Percentiles rank a stretch among this genome's conserved stretches.
phyloP scores from a whole-genome alignment of 2,329 filamentous ascomycete genomes.

The Colletotrichum lindemuthianum region DNA sequence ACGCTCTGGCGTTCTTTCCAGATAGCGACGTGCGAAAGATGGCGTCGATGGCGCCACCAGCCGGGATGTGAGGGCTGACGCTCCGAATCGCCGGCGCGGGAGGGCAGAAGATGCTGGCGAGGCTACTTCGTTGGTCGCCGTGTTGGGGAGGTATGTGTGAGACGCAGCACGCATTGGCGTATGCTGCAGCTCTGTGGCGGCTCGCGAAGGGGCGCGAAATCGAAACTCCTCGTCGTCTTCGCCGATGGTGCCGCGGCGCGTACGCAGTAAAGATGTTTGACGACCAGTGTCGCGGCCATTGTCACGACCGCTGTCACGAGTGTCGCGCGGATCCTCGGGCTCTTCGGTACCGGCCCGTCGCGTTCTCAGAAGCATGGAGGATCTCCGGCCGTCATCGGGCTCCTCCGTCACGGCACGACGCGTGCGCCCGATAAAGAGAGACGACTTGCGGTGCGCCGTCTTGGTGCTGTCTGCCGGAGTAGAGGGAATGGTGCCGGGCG shows the following conservation, averaged over 20 bases:
- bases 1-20: constrained; percentile 57
- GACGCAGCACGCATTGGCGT: constrained; percentile 42
- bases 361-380: constrained; percentile 58
- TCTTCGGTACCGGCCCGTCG: constrained; percentile 59
- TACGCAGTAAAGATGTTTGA: constrained; percentile 56
- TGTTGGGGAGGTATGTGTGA: constrained; percentile 49
- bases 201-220: constrained; percentile 67
- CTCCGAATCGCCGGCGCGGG: constrained; percentile 63
- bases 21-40: constrained; percentile 56
- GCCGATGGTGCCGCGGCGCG: constrained; percentile 57
- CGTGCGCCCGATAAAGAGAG: constrained; percentile 57
- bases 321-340: constrained; percentile 54
- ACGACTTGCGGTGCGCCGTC: constrained; percentile 60
- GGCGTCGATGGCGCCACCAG: constrained; percentile 52
- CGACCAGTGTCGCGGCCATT: constrained; percentile 43
- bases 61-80: constrained; percentile 59
- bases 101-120: constrained; percentile 56
- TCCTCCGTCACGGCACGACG: constrained; percentile 62
- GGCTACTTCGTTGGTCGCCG: constrained; percentile 35
- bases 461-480: constrained; percentile 51
- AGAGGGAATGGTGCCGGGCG: constrained; percentile 45
- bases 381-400: constrained; percentile 60
- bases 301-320: constrained; percentile 7
- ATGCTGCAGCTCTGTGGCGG: constrained; percentile 62
- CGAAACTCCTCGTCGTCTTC: constrained; percentile 58